Evolutionary conservation across 768 basidiomycete genomes (phyloP), one percentile per base, ranked within the genome.

Genomic region (Serendipita sp.): DNA sequence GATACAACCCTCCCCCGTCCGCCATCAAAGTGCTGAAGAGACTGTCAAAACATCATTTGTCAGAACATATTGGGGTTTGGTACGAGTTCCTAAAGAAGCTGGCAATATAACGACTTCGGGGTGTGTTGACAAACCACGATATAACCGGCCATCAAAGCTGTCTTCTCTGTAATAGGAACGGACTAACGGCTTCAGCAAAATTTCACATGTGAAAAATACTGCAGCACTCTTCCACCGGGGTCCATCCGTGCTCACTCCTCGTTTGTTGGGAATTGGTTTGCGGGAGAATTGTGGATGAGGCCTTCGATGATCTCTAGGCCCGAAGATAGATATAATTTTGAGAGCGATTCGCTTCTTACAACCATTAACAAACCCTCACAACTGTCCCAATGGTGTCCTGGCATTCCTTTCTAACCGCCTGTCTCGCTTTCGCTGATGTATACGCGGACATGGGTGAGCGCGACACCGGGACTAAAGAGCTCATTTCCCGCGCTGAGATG

Each of bases 401-500:
- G 23, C 23, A 23, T 23, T 23, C 23, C 23, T 1, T 23, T 23
- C 23, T 23, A 23, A 23, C 23, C 23, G 23, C 23, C 23, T 23
- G 23, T 23, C 23, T 23, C 23, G 23, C 23, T 23, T 23, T 23
- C 23, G 23, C 23, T 23, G 23, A 23, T 23, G 23, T 23, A 23
- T 23, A 23, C 23, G 23, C 23, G 23, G 23, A 23, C 23, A 23
- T 23, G 23, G 23, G 23, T 23, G 23, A 23, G 23, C 23, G 23
- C 23, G 23, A 23, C 23, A 18, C 8, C 18, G 50, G 23, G 50
- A 34, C 15, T 27, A 64, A 16, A 16, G 15, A 3, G 16, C 11
- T 11, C 66, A 63, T 31, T 11, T 31, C n/a, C 27, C 33, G 44
- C 66, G 67, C 40, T 16, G 11, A 5, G 58, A 62, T 13, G 65